A percentile compares a stretch with the other conserved stretches of the same genome.
phyloP scores from a whole-genome alignment of 2,329 filamentous ascomycete genomes.

The Monilinia fructigena region DNA sequence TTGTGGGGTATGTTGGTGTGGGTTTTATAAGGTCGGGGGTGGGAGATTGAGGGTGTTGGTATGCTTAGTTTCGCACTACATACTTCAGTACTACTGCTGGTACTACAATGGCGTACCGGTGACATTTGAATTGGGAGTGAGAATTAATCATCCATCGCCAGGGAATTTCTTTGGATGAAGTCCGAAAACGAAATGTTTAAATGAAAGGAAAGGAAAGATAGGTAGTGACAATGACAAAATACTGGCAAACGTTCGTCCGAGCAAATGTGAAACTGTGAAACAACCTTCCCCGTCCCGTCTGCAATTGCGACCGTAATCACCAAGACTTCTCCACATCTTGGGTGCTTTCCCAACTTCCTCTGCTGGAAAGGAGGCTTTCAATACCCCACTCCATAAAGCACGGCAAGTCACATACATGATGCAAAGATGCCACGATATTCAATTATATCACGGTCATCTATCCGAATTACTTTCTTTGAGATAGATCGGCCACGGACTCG shows the following conservation, averaged over 20 bases:
- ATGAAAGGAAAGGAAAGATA: too few species aligned
- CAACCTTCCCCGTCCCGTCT: neutral
- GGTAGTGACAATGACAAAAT: too few species aligned
- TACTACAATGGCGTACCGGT: too few species aligned
- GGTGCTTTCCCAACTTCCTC: neutral
- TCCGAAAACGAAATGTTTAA: too few species aligned
- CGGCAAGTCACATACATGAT: neutral
- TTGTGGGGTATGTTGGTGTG: conserved; percentile 11
- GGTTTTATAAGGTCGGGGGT: neutral
- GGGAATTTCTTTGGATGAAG: too few species aligned
- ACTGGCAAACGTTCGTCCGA: too few species aligned
- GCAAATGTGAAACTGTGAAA: neutral
- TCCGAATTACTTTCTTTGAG: neutral
- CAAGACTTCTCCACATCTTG: neutral
- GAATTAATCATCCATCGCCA: too few species aligned
- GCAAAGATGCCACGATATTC: neutral
- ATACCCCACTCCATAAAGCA: neutral
- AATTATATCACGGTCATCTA: neutral
- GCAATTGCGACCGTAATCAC: neutral
- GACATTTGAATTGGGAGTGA: too few species aligned
- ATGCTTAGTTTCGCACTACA: neutral
- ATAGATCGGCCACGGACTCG: neutral
- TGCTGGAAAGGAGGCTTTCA: neutral
- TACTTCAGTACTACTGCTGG: too few species aligned
- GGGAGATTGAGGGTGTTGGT: neutral